Evolutionary conservation across 495 filamentous ascomycete genomes (phyloP).

Genomic region (Neurospora africana): DNA sequence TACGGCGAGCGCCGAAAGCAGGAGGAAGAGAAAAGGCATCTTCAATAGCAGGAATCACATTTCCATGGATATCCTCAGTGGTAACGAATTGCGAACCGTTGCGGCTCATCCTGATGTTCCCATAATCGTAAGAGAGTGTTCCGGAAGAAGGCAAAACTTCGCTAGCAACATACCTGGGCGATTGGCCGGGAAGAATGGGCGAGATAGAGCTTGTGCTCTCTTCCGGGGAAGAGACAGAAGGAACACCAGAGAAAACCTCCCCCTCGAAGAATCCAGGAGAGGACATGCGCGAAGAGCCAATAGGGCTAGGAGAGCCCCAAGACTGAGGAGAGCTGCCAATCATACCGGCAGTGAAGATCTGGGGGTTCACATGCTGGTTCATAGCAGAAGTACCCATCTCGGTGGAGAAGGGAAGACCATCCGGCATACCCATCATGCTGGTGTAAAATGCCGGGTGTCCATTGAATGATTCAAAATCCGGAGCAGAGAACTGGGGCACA

Average conservation of each 20-base stretch:
- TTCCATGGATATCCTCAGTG: slow-evolving; percentile 33
- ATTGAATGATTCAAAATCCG: slow-evolving; percentile 35
- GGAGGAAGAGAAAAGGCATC: slow-evolving; percentile 36
- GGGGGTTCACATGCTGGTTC: slow-evolving; percentile 34
- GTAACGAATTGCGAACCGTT: slow-evolving; percentile 27
- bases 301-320: slow-evolving; percentile 40
- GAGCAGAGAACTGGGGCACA: slow-evolving; percentile 33
- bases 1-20: slow-evolving; percentile 31
- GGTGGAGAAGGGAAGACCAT: slow-evolving; percentile 32
- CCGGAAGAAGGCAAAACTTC: slow-evolving; percentile 1
- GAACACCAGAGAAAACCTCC: slow-evolving; percentile 34
- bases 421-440: slow-evolving; percentile 26
- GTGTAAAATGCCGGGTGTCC: slow-evolving; percentile 28
- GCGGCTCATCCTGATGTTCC: slow-evolving; percentile 18
- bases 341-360: slow-evolving; percentile 36
- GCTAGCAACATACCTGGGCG: slow-evolving; percentile 37
- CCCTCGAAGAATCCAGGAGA: slow-evolving; percentile 36
- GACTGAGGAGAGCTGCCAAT: slow-evolving; percentile 34
- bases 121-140: slow-evolving; percentile 16
- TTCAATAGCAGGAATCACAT: slow-evolving; percentile 21
- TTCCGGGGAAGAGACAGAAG: slow-evolving; percentile 29
- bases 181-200: slow-evolving; percentile 34
- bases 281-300: slow-evolving; percentile 33
- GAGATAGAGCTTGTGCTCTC: slow-evolving; percentile 37
- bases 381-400: slow-evolving; percentile 25